A percentile compares a stretch with the other conserved stretches of the same genome.
These are phyloP conservation scores for Myrica gale DNA, from an alignment of 306 rosid genomes.

Conservation along the genomic window DNA sequence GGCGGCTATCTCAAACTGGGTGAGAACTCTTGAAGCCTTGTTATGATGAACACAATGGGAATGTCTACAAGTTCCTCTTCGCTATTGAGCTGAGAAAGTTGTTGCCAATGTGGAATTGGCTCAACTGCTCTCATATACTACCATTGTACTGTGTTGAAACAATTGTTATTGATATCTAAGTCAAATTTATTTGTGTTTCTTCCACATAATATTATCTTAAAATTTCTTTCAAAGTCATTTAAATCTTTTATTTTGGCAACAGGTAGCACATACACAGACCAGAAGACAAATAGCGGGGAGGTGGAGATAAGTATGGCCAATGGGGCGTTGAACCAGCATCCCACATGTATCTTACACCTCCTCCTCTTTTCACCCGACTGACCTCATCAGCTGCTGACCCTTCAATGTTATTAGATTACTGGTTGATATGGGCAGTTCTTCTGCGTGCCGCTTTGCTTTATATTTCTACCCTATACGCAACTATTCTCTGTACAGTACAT, in stretches of 20 bases:
- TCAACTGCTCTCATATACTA: neutral
- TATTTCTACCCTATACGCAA: slow-evolving; percentile 44
- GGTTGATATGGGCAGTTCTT: slow-evolving; percentile 41
- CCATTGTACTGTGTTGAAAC: neutral
- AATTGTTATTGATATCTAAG: neutral
- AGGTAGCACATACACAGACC: slow-evolving; percentile 46
- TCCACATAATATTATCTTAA: neutral
- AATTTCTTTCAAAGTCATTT: neutral
- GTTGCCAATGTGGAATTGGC: neutral
- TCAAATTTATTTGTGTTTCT: neutral
- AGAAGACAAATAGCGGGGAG: slow-evolving; percentile 33
- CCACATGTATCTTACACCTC: slow-evolving; percentile 29
- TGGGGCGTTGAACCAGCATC: slow-evolving; percentile 38
- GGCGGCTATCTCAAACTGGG: slow-evolving; percentile 89
- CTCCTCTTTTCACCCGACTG: slow-evolving; percentile 30
- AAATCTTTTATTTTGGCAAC: slow-evolving; percentile 19
- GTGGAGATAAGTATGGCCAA: slow-evolving; percentile 32
- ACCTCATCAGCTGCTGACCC: slow-evolving; percentile 37
- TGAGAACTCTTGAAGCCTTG: slow-evolving; percentile 40
- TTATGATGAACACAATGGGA: neutral
- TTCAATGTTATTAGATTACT: slow-evolving; percentile 36
- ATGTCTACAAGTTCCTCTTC: slow-evolving; percentile 10
- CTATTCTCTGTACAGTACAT: slow-evolving; percentile 57
- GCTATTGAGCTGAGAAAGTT: slow-evolving; percentile 9
- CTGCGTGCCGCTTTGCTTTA: slow-evolving; percentile 27